A percentile compares a stretch with the other conserved stretches of the same genome.
phyloP scores from a whole-genome alignment of 2,329 filamentous ascomycete genomes.

The Penicillium aurantiogriseum region DNA sequence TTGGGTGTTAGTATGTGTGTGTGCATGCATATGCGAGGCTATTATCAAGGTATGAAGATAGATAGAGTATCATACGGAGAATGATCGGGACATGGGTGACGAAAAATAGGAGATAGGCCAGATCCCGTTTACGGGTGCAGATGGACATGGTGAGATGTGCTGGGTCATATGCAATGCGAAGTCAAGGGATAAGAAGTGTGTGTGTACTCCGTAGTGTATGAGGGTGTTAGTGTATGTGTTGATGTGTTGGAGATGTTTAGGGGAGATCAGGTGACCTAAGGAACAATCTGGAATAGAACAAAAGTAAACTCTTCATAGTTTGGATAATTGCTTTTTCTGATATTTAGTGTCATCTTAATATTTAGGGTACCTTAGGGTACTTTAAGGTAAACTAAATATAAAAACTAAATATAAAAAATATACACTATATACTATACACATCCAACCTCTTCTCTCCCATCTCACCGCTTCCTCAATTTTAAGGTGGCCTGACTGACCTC shows the following conservation, averaged over 20 bases:
- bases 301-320: too few species aligned
- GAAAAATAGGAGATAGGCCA: slow-evolving; percentile 58
- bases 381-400: background rate
- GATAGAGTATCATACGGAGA: slow-evolving; percentile 47
- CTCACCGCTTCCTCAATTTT: background rate
- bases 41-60: background rate
- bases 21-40: background rate
- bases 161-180: slow-evolving; percentile 1
- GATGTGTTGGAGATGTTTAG: too few species aligned
- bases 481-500: background rate
- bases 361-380: background rate
- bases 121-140: slow-evolving; percentile 36
- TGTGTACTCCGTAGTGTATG: background rate
- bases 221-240: background rate
- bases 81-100: slow-evolving; percentile 60
- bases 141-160: slow-evolving; percentile 23
- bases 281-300: background rate
- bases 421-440: background rate
- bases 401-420: too few species aligned
- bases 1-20: background rate
- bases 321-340: background rate
- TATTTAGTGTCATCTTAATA: background rate
- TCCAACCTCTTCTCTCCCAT: background rate
- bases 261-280: slow-evolving; percentile 1
- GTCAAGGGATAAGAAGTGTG: background rate